Base-by-base conservation (phyloP, 257 asterid genomes). In the Rehmannia glutinosa region DNA sequence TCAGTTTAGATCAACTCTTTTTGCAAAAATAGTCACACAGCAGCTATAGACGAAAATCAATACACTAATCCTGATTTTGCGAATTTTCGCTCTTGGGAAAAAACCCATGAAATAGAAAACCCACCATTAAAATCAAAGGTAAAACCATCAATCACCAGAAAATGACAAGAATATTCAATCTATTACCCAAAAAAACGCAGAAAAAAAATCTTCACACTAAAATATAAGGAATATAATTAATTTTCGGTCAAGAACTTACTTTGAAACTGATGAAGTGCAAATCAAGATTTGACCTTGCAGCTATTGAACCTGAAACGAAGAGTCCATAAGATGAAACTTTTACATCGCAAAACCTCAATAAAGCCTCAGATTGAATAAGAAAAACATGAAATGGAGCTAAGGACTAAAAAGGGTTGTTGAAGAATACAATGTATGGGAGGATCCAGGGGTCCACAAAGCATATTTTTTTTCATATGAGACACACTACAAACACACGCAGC, bases 401-500 rank as follows among this genome's bases (percentile, higher is more conserved):
- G 19, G 45, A 52, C 21, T 27, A 17, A 32, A 28, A 67, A 55
- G 55, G 73, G 61, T 71, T 70, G 72, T 74, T 61, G 69, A 30
- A 70, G 76, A 13, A 65, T 75, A n/a, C 80, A 75, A 56, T 79
- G 80, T 43, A 75, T 67, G 66, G 49, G 73, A 69, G 74, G 50
- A 70, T 57, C 23, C 6, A 70, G 41, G 74, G 79, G 79, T 59
- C 73, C 73, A 71, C 75, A 52, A 33, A 7, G 63, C 55, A 46
- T 64, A n/a, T n/a, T n/a, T 23, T 39, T 75, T 64, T 73, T 42
- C 58, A 76, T 39, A 39, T 42, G 21, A 30, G 62, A 69, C 77
- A 73, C 73, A 2, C 81, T 3, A n/a, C 30, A 47, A 62, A 69
- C 82, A 80, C 85, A 76, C 82, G 80, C 85, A 32, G 2, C 52